Evolutionary conservation across 805 yeast species (phyloP), one percentile per base, ranked within the genome.

Genomic region (Nakazawaea wickerhamii): DNA sequence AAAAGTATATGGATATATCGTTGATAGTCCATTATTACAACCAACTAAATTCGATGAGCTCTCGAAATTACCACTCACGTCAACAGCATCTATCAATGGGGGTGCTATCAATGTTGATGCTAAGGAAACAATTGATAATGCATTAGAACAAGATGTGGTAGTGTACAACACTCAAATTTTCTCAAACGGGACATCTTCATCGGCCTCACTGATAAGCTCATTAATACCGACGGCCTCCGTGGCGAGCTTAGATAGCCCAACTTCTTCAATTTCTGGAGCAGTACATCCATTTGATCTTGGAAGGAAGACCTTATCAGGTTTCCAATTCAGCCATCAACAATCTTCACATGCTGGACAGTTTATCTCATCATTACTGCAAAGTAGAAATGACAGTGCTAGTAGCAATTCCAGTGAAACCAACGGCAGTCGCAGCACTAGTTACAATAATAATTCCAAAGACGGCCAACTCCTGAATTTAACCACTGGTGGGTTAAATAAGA

Each of bases 1-100:
- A 28, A 37, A 37, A 9, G 22, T 31, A 10, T 37, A 38, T 22
- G 45, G 39, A 21, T 43, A 22, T 15, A 26, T 43, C 18, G 43
- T 23, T 8, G 46, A 43, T 25, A 38, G 42, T 23, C 45, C 45
- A 2, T 13, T 34, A 13, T 36, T 43, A 18, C 40, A 36, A 31
- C 41, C 38, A 17, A 31, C 15, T 25, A 35, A 28, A 28, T 13
- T 41, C 20, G 14, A 31, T 8, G 41, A 42, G 9, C 7, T 27
- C 20, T 32, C 43, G 22, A 33, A 33, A 19, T 8, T 28, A 6
- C 43, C 42, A 6, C 9, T 39, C 10, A 28, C 31, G 7, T n/a
- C n/a, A 10, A 10, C 31, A 13, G 15, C n/a, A n/a, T n/a, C n/a
- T n/a, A n/a, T n/a, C n/a, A n/a, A n/a, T n/a, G n/a, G n/a, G n/a